These are phyloP conservation scores for Dioszegia aurantiaca DNA, from an alignment of 768 basidiomycete genomes.

Conservation along the genomic window DNA sequence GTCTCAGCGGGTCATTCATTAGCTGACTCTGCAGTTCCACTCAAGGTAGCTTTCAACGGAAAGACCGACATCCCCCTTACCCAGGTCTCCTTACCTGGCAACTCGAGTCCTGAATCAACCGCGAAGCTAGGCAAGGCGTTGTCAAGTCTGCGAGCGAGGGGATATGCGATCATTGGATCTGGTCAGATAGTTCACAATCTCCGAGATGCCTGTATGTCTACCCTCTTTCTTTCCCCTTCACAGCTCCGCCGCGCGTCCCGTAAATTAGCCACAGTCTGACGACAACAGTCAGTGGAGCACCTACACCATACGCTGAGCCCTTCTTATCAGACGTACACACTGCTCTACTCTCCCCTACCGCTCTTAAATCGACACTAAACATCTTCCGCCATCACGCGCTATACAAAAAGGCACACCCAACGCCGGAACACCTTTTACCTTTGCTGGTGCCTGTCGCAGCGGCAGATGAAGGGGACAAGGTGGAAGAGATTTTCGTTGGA, in stretches of 20 bases:
- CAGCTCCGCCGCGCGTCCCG: neutral
- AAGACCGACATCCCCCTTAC: conserved; percentile 31
- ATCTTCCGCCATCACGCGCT: conserved; percentile 61
- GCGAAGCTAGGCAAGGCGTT: conserved; percentile 42
- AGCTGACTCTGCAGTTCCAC: conserved; percentile 25
- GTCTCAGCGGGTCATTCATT: too few species aligned
- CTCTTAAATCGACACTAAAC: conserved; percentile 15
- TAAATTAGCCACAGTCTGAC: neutral
- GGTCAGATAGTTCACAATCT: conserved; percentile 49
- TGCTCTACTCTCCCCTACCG: conserved; percentile 19
- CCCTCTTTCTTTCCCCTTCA: neutral
- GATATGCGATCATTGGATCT: conserved; percentile 42
- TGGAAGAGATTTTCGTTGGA: conserved; percentile 33
- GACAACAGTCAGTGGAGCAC: conserved; percentile 23
- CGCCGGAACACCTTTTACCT: conserved; percentile 78
- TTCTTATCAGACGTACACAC: conserved; percentile 23
- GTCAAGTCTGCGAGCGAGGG: conserved; percentile 32
- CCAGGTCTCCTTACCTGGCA: conserved; percentile 42
- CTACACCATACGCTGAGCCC: conserved; percentile 25
- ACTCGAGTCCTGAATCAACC: conserved; percentile 20
- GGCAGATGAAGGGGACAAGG: conserved; percentile 57
- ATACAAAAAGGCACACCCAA: conserved; percentile 69
- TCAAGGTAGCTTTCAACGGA: conserved; percentile 32
- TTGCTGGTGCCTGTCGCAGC: conserved; percentile 74
- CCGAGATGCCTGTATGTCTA: conserved; percentile 39